Evolutionary conservation across 2,329 filamentous ascomycete species (phyloP).

Genomic region (Dactylonectria macrodidyma): DNA sequence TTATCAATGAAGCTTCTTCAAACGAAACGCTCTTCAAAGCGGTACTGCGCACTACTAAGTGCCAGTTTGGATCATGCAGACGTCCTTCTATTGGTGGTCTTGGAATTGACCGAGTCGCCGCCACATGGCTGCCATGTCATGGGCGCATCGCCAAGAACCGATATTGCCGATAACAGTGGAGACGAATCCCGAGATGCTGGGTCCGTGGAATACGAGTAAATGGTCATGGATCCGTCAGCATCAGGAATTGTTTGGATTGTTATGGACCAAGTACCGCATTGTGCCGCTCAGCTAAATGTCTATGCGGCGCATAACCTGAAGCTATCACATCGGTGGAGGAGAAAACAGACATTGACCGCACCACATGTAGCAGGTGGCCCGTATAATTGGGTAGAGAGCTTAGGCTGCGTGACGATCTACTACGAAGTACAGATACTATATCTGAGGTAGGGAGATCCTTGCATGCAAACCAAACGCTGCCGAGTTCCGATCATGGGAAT

Average conservation of each 20-base stretch:
- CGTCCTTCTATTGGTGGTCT: background rate
- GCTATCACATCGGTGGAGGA: background rate
- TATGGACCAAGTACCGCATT: background rate
- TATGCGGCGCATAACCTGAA: background rate
- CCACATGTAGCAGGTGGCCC: background rate
- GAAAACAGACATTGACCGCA: background rate
- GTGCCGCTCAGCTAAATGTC: background rate
- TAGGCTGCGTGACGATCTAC: background rate
- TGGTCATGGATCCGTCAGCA: background rate
- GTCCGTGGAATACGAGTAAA: background rate
- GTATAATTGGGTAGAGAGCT: background rate
- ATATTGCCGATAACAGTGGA: background rate
- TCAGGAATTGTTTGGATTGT: background rate
- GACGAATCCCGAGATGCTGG: background rate
- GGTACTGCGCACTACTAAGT: background rate
- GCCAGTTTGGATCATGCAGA: background rate
- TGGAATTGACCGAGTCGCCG: background rate
- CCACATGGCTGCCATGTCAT: background rate
- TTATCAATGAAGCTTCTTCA: conserved; percentile 11
- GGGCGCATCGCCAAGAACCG: background rate
- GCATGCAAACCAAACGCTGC: background rate
- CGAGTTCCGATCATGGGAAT: background rate
- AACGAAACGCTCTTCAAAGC: background rate
- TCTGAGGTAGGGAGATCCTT: background rate
- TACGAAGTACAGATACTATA: background rate